These are phyloP conservation scores for Entamoeba moshkovskii DNA, from an alignment of 208 protist species.

Conservation along the genomic window DNA sequence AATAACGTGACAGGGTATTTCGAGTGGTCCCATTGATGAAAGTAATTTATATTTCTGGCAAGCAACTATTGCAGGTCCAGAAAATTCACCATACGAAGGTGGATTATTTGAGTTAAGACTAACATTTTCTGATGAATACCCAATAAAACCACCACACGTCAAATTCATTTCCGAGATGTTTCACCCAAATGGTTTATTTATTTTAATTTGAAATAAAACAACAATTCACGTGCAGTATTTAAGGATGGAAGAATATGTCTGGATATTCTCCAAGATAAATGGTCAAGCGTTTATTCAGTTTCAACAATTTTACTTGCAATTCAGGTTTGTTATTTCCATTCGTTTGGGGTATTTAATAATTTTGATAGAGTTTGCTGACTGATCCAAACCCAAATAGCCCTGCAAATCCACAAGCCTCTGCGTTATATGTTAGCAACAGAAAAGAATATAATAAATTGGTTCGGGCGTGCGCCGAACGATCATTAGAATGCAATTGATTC, in stretches of 20 bases:
- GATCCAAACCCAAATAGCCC: constrained; percentile 97
- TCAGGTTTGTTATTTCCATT: constrained; percentile 57
- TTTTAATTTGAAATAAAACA: not conserved
- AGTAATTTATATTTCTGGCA: not conserved
- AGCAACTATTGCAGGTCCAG: constrained; percentile 16
- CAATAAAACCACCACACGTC: constrained; percentile 43
- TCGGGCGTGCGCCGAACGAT: not conserved
- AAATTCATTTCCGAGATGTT: constrained; percentile 43
- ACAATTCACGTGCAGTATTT: constrained; percentile 53
- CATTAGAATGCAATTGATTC: not conserved
- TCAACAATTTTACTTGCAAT: constrained; percentile 93
- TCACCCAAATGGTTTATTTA: constrained; percentile 32
- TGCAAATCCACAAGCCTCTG: constrained; percentile 90
- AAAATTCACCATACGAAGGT: constrained; percentile 43
- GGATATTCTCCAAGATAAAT: constrained; percentile 91
- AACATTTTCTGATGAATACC: constrained; percentile 43
- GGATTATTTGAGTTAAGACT: constrained; percentile 36
- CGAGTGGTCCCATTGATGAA: not conserved
- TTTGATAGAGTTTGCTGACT: constrained; percentile 61
- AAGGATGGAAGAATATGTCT: constrained; percentile 88
- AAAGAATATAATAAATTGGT: not conserved
- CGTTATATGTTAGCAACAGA: constrained; percentile 45
- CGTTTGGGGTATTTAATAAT: not conserved
- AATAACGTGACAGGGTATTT: not conserved
- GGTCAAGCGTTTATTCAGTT: constrained; percentile 83